These are phyloP conservation scores for Monilinia fructigena DNA, from an alignment of 2,329 filamentous ascomycete genomes.

Conservation along the genomic window DNA sequence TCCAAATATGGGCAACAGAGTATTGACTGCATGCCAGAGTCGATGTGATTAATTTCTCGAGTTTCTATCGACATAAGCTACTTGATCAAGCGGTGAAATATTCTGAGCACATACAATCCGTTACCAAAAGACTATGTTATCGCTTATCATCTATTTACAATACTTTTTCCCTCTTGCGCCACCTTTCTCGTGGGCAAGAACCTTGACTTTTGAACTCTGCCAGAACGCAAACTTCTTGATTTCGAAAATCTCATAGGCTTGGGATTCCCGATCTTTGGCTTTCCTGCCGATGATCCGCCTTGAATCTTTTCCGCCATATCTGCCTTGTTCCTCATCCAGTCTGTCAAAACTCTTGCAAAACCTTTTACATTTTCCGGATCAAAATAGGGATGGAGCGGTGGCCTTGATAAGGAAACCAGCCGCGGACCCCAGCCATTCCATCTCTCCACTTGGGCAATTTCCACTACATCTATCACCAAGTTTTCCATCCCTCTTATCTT, in stretches of 20 bases:
- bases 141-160: background rate
- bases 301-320: background rate
- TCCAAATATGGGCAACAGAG: background rate
- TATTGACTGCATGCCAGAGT: background rate
- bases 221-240: background rate
- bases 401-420: background rate
- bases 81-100: background rate
- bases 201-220: constrained; percentile 1
- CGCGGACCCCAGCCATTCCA: too few species aligned
- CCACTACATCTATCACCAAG: constrained; percentile 5
- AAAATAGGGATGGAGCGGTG: background rate
- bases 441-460: background rate
- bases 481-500: constrained; percentile 10
- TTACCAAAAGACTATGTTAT: background rate
- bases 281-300: too few species aligned
- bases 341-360: background rate
- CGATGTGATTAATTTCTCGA: too few species aligned
- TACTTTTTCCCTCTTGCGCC: background rate
- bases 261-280: background rate
- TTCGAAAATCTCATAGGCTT: background rate
- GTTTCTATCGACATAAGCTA: background rate
- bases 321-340: background rate
- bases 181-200: background rate
- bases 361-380: background rate
- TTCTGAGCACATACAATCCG: background rate